These are phyloP conservation scores for Globisporangium camurandrum DNA, from an alignment of 352 stramenopile genomes.

Conservation along the genomic window DNA sequence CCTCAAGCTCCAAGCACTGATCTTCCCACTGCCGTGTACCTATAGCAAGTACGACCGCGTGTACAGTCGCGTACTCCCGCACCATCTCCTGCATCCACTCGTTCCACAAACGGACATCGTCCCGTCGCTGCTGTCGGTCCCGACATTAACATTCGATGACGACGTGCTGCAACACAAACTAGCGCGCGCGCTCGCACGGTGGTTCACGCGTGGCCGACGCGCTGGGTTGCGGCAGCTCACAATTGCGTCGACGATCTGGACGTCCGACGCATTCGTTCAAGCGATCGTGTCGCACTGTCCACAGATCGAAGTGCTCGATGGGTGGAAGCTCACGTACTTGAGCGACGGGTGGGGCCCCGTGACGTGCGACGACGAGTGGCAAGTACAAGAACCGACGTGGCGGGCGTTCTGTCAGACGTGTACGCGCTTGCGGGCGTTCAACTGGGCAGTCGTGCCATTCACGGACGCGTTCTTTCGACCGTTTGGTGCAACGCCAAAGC, in stretches of 20 bases:
- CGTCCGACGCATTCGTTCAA: conserved; percentile 32
- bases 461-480: conserved; percentile 36
- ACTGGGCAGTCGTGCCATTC: conserved; percentile 47
- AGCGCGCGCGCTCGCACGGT: conserved; percentile 25
- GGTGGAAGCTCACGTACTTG: conserved; percentile 49
- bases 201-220: conserved; percentile 21
- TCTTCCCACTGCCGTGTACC: conserved; percentile 31
- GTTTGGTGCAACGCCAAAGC: conserved; percentile 34
- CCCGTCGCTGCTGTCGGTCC: too few species aligned
- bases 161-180: conserved; percentile 21
- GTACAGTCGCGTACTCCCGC: conserved; percentile 12
- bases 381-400: conserved; percentile 29
- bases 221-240: conserved; percentile 32
- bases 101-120: too few species aligned
- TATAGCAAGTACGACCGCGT: conserved; percentile 29
- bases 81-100: too few species aligned
- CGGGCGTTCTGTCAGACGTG: conserved; percentile 31
- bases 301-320: conserved; percentile 44
- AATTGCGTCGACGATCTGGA: conserved; percentile 23
- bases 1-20: conserved; percentile 34
- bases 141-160: too few species aligned
- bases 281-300: conserved; percentile 33
- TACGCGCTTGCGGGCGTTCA: conserved; percentile 39
- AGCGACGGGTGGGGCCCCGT: conserved; percentile 37
- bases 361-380: conserved; percentile 46